Base-by-base conservation (phyloP, 2,329 filamentous ascomycete species). In the Herpomyces periplanetae region DNA sequence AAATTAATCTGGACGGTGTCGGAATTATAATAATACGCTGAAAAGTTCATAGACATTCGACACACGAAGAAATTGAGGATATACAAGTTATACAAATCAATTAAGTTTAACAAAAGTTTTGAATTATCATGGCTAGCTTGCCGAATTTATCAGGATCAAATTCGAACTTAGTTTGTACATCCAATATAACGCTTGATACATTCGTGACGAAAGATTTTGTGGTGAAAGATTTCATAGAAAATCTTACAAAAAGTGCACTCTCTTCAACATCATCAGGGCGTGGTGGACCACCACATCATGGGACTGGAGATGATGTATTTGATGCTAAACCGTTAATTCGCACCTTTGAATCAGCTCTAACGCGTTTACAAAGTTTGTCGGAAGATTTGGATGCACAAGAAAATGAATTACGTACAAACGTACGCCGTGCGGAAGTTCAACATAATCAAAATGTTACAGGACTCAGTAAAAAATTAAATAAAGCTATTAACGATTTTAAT, bases 261-360 rank as follows among this genome's bases (percentile, higher is more conserved):
- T 60, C 66, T n/a, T 23, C 31, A 33, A 27, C 12, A 11, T 13
- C 9, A 8, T 4, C 16, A 11, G 34, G 34, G 8, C 6, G 20
- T 8, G 9, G 6, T 4, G 5, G 13, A 21, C 15, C 13, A 20
- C 23, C 19, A 19, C 13, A 14, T 23, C 21, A 18, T 24, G 19
- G 17, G 38, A 35, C 21, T 26, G 45, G 43, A 24, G 47, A 45
- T n/a, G n/a, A n/a, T n/a, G 33, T 47, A 3, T 96, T 96, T 41
- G 80, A 96, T 32, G 71, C 80, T 0, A 96, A 96, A 40, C 84
- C 80, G 13, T 47, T 96, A 29, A 96, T 96, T 31, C 60, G 80
- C 23, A 73, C 69, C 1, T 96, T 96, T 36, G 80, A 96, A 35
- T 45, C 55, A 35, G 57, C 57, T 17, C 41, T 48, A 20, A 34